These are phyloP conservation scores for Pyrenula massariospora DNA, from an alignment of 495 filamentous ascomycete species.

Conservation along the genomic window DNA sequence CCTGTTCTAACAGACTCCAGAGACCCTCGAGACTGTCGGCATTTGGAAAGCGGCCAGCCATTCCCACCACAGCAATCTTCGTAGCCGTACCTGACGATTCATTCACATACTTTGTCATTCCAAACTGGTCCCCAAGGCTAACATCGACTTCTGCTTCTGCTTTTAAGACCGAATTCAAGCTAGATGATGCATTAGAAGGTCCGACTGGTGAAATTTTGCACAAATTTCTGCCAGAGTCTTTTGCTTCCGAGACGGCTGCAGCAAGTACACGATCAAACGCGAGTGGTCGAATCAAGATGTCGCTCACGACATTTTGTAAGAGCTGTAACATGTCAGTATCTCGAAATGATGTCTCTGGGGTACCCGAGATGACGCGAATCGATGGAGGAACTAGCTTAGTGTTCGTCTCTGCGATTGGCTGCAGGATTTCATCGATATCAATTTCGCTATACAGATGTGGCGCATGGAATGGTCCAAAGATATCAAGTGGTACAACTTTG, in stretches of 20 bases:
- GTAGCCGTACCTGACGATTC: constrained; percentile 5
- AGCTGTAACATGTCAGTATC: too few relatives aligned
- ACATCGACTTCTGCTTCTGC: constrained; percentile 1
- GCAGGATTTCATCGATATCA: too few relatives aligned
- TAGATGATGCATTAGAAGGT: neutral
- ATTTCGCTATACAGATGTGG: constrained; percentile 30
- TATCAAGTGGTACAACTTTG: constrained; percentile 17
- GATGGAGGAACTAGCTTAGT: too few relatives aligned
- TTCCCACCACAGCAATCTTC: constrained; percentile 31
- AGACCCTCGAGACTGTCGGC: constrained; percentile 19
- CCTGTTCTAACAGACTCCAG: constrained; percentile 28
- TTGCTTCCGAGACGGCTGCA: too few relatives aligned
- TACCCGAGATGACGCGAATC: too few relatives aligned
- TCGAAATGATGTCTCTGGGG: too few relatives aligned
- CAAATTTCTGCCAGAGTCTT: too few relatives aligned
- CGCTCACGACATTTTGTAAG: too few relatives aligned
- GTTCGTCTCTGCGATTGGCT: too few relatives aligned
- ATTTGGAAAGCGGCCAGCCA: constrained; percentile 25
- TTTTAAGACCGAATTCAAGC: constrained; percentile 1
- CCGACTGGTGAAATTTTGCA: too few relatives aligned
- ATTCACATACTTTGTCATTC: constrained; percentile 1
- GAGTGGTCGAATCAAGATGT: too few relatives aligned
- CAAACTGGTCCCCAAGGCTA: constrained; percentile 36
- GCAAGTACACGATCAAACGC: too few relatives aligned
- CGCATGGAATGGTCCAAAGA: constrained; percentile 27